These are phyloP conservation scores for Kazachstania psychrophila DNA, from an alignment of 805 yeast genomes.

Conservation along the genomic window DNA sequence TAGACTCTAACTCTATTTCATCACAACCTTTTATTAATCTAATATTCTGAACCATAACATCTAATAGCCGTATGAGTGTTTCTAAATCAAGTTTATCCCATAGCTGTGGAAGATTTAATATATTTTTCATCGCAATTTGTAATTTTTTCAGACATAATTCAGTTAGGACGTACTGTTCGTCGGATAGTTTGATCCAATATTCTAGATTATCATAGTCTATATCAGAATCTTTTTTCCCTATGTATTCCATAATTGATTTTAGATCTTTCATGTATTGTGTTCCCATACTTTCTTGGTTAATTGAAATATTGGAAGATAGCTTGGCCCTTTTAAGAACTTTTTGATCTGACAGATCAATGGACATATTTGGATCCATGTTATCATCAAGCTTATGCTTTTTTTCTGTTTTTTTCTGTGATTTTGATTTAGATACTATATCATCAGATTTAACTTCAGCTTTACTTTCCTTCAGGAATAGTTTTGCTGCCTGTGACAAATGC, in stretches of 20 bases:
- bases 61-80: slow-evolving; percentile 11
- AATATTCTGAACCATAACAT: slow-evolving; percentile 16
- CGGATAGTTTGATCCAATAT: slow-evolving; percentile 13
- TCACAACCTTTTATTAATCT: slow-evolving; percentile 5
- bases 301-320: slow-evolving; percentile 13
- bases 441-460: slow-evolving; percentile 2
- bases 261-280: slow-evolving; percentile 19
- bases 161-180: slow-evolving; percentile 9
- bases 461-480: slow-evolving; percentile 6
- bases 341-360: slow-evolving; percentile 1
- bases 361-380: slow-evolving; percentile 1
- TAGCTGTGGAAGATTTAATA: slow-evolving; percentile 9
- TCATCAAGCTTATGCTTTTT: slow-evolving; percentile 6
- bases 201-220: slow-evolving; percentile 9
- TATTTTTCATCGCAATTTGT: slow-evolving; percentile 13
- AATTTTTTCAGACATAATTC: slow-evolving; percentile 12
- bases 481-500: slow-evolving; percentile 21
- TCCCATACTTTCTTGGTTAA: slow-evolving; percentile 17
- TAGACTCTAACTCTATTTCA: slow-evolving; percentile 1
- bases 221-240: slow-evolving; percentile 6
- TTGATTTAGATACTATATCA: neutral
- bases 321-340: slow-evolving; percentile 12
- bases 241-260: slow-evolving; percentile 5
- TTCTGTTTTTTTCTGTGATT: neutral
- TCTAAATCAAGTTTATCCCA: slow-evolving; percentile 7